Evolutionary conservation across 306 rosid genomes (phyloP).

Genomic region (Parietaria judaica): DNA sequence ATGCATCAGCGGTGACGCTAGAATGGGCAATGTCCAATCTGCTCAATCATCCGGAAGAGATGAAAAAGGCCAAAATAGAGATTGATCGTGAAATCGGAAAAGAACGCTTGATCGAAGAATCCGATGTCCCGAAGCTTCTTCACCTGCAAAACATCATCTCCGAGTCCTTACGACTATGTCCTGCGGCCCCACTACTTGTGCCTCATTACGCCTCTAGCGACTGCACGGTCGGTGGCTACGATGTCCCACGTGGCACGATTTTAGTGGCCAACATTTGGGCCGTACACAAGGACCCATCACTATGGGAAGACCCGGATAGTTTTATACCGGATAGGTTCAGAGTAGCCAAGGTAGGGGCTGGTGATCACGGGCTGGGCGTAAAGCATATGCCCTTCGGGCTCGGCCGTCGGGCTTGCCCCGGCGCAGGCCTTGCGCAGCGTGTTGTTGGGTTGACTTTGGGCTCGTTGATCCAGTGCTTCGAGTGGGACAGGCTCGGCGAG

Average conservation of each 20-base stretch:
- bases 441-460: conserved; percentile 30
- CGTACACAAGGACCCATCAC: conserved; percentile 26
- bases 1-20: conserved; percentile 25
- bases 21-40: conserved; percentile 16
- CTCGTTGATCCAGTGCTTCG: conserved; percentile 31
- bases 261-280: conserved; percentile 33
- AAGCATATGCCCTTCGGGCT: conserved; percentile 26
- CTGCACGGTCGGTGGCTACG: conserved; percentile 11
- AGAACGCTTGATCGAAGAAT: conserved; percentile 18
- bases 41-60: no score
- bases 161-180: conserved; percentile 28
- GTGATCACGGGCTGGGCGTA: background rate
- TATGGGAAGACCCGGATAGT: conserved; percentile 23
- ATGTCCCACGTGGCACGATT: conserved; percentile 24
- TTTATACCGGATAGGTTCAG: conserved; percentile 26
- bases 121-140: conserved; percentile 16
- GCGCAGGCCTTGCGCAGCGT: conserved; percentile 25
- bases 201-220: conserved; percentile 25
- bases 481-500: conserved; percentile 26
- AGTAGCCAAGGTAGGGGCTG: background rate
- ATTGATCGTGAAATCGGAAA: no score
- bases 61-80: no score
- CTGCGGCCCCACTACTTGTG: conserved; percentile 22
- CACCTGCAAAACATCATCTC: conserved; percentile 28
- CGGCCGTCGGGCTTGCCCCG: conserved; percentile 35